These are phyloP conservation scores for Paraphaeosphaeria sporulosa DNA, from an alignment of 2,329 filamentous ascomycete genomes.

Conservation along the genomic window DNA sequence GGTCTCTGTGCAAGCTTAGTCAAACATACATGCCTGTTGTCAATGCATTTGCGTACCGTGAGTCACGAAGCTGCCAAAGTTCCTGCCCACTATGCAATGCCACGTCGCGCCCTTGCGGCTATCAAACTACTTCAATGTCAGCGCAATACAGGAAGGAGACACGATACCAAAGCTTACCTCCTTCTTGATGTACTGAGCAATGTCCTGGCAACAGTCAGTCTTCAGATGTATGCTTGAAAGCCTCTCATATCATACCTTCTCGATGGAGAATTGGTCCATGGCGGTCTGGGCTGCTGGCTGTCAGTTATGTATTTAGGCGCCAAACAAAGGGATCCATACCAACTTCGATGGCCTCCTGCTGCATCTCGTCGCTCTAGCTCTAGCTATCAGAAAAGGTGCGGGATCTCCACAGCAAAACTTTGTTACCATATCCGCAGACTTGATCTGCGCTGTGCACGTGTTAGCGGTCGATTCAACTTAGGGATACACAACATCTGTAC, in stretches of 20 bases:
- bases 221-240: slow-evolving; percentile 5
- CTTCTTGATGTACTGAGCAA: slow-evolving; percentile 94
- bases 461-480: slow-evolving; percentile 31
- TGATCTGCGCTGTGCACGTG: slow-evolving; percentile 79
- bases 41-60: slow-evolving; percentile 71
- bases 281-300: slow-evolving; percentile 68
- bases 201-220: slow-evolving; percentile 69
- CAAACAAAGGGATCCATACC: slow-evolving; percentile 65
- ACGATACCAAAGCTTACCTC: slow-evolving; percentile 63
- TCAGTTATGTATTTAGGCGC: slow-evolving; percentile 30
- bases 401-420: not conserved
- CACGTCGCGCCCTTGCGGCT: slow-evolving; percentile 96
- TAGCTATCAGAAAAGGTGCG: slow-evolving; percentile 21
- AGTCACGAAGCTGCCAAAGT: slow-evolving; percentile 99
- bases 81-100: slow-evolving; percentile 98
- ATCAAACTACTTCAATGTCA: slow-evolving; percentile 74
- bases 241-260: slow-evolving; percentile 63
- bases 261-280: slow-evolving; percentile 75
- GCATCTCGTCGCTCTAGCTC: slow-evolving; percentile 91
- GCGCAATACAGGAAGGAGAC: slow-evolving; percentile 3
- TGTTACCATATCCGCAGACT: slow-evolving; percentile 96
- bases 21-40: not conserved
- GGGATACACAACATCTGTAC: slow-evolving; percentile 12
- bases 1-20: slow-evolving; percentile 71
- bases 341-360: slow-evolving; percentile 92